phyloP scores from a whole-genome alignment of 495 filamentous ascomycete genomes.

The Podospora pseudocomata region DNA sequence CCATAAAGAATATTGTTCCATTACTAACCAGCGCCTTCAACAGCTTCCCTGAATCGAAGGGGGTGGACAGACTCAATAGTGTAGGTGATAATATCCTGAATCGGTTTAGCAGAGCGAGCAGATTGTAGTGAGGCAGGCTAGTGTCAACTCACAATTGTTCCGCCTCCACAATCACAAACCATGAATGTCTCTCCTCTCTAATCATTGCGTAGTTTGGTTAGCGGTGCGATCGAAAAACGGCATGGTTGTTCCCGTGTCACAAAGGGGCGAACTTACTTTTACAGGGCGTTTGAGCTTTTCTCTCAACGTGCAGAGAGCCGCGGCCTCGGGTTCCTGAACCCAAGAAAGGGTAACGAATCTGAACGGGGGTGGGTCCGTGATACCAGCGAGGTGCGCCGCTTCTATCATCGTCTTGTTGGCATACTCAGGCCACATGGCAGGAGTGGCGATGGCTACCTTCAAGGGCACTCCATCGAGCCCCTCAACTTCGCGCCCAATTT shows the following conservation, averaged over 20 bases:
- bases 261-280: background rate
- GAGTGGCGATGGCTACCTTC: background rate
- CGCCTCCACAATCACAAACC: slow-evolving; percentile 8
- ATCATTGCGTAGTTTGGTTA: background rate
- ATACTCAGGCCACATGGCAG: background rate
- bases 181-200: slow-evolving; percentile 8
- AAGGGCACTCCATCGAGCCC: background rate
- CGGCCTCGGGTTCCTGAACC: slow-evolving; percentile 5
- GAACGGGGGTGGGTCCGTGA: background rate
- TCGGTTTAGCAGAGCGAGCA: background rate
- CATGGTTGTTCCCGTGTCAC: too few relatives aligned
- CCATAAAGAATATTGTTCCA: background rate
- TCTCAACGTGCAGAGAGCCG: slow-evolving; percentile 7
- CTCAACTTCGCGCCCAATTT: background rate
- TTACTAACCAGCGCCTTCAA: background rate
- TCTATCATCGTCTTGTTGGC: background rate
- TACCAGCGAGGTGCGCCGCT: background rate
- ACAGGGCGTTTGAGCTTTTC: background rate
- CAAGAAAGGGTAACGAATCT: background rate
- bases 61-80: background rate
- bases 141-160: slow-evolving; percentile 3
- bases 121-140: too few relatives aligned
- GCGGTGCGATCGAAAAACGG: too few relatives aligned
- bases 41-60: background rate
- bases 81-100: slow-evolving; percentile 8